phyloP scores from a whole-genome alignment of 352 stramenopile genomes.

The Phytophthora agathidicida region DNA sequence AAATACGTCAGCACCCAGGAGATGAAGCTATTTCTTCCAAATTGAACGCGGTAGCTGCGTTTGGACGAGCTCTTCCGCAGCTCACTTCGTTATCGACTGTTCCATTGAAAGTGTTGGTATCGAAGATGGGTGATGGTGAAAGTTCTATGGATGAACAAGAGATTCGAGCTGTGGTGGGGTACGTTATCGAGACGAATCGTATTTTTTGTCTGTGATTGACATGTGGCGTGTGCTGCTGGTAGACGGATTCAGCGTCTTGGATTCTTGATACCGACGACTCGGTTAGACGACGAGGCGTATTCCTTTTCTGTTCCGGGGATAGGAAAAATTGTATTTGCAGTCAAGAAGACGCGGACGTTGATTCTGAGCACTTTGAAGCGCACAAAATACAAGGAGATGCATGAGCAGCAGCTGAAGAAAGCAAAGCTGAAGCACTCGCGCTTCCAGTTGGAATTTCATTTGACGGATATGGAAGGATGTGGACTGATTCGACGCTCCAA shows the following conservation, averaged over 20 bases:
- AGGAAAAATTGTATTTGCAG: slow-evolving; percentile 57
- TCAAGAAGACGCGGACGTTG: slow-evolving; percentile 58
- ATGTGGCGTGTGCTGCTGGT: neutral
- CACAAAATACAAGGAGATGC: slow-evolving; percentile 66
- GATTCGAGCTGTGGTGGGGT: slow-evolving; percentile 41
- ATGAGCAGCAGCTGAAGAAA: slow-evolving; percentile 69
- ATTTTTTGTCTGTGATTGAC: neutral
- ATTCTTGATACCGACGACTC: slow-evolving; percentile 52
- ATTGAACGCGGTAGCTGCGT: slow-evolving; percentile 45
- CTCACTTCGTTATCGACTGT: slow-evolving; percentile 38
- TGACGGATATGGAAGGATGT: slow-evolving; percentile 68
- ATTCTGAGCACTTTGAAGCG: slow-evolving; percentile 56
- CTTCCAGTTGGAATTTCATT: slow-evolving; percentile 62
- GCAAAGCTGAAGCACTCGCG: slow-evolving; percentile 58
- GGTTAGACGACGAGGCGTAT: slow-evolving; percentile 54
- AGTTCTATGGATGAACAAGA: slow-evolving; percentile 7
- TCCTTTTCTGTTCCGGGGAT: slow-evolving; percentile 61
- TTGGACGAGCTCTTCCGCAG: slow-evolving; percentile 35
- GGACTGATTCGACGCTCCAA: slow-evolving; percentile 55
- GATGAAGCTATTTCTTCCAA: slow-evolving; percentile 31
- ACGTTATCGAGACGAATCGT: slow-evolving; percentile 14
- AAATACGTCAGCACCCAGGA: slow-evolving; percentile 26
- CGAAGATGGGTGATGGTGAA: slow-evolving; percentile 13
- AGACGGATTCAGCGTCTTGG: slow-evolving; percentile 57
- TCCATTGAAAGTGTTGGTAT: slow-evolving; percentile 37